phyloP scores from a whole-genome alignment of 345 rosid species.

The Viola odorata region DNA sequence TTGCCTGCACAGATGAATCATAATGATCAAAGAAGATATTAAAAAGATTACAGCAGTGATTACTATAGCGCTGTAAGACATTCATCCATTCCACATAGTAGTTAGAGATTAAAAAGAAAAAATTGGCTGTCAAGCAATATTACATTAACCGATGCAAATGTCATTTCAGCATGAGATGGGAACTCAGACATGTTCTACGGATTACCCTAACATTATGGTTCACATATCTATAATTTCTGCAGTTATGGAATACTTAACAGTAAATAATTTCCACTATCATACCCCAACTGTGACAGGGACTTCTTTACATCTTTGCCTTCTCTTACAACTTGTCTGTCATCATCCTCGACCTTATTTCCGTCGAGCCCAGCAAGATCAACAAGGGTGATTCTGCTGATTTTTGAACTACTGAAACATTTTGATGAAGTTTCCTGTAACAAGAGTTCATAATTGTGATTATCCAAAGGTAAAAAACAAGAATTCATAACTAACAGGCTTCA shows the following conservation, averaged over 20 bases:
- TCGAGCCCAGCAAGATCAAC: constrained; percentile 93
- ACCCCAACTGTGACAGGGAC: constrained; percentile 92
- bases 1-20: constrained; percentile 45
- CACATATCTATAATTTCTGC: no score
- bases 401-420: constrained; percentile 80
- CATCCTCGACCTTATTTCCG: constrained; percentile 56
- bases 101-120: not conserved
- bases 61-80: no score
- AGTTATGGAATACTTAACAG: no score
- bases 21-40: not conserved
- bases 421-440: constrained; percentile 65
- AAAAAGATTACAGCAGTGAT: not conserved
- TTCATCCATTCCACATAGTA: no score
- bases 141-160: not conserved
- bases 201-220: no score
- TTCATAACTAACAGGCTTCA: no score
- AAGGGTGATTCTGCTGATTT: constrained; percentile 79
- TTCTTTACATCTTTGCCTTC: constrained; percentile 79
- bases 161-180: no score
- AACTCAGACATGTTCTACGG: no score
- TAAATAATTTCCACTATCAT: constrained; percentile 11
- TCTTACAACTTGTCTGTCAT: constrained; percentile 45
- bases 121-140: not conserved
- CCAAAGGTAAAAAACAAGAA: no score
- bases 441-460: not conserved